These are phyloP conservation scores for Neurospora sp. DNA, from an alignment of 495 filamentous ascomycete species.

Conservation along the genomic window DNA sequence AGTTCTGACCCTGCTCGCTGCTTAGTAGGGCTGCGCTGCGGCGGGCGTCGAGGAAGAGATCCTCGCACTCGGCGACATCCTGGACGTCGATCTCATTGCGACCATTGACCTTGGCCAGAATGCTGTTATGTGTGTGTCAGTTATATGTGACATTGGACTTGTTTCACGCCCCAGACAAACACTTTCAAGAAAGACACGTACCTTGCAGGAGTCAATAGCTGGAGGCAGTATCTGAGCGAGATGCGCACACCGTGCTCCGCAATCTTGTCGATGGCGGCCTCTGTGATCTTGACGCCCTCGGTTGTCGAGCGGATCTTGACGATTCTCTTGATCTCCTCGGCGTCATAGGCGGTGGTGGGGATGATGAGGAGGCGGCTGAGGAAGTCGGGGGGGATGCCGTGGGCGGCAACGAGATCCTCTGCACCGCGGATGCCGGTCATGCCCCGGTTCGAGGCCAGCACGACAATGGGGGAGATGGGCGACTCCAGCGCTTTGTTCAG, in stretches of 20 bases:
- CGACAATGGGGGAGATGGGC: constrained; percentile 87
- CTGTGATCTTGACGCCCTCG: constrained; percentile 69
- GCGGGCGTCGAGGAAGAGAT: constrained; percentile 81
- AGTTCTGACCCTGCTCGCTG: constrained; percentile 50
- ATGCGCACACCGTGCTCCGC: constrained; percentile 75
- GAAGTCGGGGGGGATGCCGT: constrained; percentile 89
- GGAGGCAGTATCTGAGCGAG: constrained; percentile 84
- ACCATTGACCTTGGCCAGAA: constrained; percentile 52
- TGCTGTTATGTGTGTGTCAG: constrained; percentile 27
- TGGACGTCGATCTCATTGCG: constrained; percentile 65
- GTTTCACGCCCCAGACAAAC: not conserved
- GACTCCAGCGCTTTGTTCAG: constrained; percentile 94
- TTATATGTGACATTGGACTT: not conserved
- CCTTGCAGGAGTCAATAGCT: constrained; percentile 79
- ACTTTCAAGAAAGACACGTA: constrained; percentile 16
- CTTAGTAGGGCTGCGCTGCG: constrained; percentile 66
- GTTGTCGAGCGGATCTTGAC: constrained; percentile 70
- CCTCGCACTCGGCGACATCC: constrained; percentile 82
- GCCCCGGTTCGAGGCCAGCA: constrained; percentile 93
- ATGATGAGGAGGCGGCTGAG: constrained; percentile 89
- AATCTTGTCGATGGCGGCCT: constrained; percentile 75
- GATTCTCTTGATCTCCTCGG: constrained; percentile 82
- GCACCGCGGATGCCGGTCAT: constrained; percentile 81
- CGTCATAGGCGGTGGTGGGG: constrained; percentile 76
- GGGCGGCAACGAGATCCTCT: constrained; percentile 71